Conservation (phyloP, 768 basidiomycete species). For the Auricularia auricula-judae region DNA sequence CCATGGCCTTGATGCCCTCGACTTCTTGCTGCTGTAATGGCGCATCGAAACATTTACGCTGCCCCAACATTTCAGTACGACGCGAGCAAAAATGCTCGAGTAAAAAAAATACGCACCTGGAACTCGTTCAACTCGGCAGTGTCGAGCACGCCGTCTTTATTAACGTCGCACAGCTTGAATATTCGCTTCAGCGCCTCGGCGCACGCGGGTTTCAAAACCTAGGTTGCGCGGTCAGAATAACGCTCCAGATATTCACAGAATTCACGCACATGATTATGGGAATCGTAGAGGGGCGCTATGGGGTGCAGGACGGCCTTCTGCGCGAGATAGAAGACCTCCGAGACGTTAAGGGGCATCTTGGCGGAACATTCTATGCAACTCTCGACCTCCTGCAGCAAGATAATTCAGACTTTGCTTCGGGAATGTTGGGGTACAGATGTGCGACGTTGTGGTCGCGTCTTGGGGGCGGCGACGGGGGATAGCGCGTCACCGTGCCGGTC, state of each 20-base stretch:
- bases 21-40: conserved; percentile 88
- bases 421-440: not conserved
- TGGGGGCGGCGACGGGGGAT: too few relatives aligned
- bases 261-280: conserved; percentile 72
- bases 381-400: conserved; percentile 72
- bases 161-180: conserved; percentile 91
- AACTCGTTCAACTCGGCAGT: conserved; percentile 91
- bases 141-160: conserved; percentile 90
- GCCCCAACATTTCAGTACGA: conserved; percentile 17
- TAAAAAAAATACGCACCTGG: conserved; percentile 44
- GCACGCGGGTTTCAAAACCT: conserved; percentile 91
- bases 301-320: conserved; percentile 97
- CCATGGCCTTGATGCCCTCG: conserved; percentile 92
- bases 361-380: conserved; percentile 98
- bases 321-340: conserved; percentile 96
- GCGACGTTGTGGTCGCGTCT: not conserved
- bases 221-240: not conserved
- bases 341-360: conserved; percentile 79
- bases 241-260: too few relatives aligned
- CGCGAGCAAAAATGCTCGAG: conserved; percentile 5
- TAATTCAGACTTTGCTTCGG: too few relatives aligned
- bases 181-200: conserved; percentile 80
- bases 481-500: too few relatives aligned
- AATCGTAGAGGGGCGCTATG: conserved; percentile 94
- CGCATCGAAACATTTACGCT: conserved; percentile 89